Base-by-base conservation (phyloP, 768 basidiomycete species). In the Cubamyces sp. region DNA sequence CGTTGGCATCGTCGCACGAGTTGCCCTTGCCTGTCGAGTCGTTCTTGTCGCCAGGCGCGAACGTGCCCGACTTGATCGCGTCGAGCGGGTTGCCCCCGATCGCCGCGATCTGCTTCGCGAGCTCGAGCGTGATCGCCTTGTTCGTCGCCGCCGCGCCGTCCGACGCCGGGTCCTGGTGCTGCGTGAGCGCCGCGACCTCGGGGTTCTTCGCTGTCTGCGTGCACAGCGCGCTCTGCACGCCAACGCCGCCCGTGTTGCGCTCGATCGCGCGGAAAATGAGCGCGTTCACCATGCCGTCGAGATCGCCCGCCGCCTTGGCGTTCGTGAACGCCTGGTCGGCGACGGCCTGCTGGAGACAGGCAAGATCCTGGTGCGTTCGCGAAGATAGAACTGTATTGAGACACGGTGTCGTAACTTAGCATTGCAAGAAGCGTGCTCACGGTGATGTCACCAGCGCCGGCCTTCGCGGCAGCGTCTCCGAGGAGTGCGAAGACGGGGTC, bases 291-390 rank as follows among this genome's bases (percentile, higher is more conserved):
- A 80, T 78, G 28, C 84, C 85, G 25, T 80, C 73, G 46, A 87
- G 74, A 68, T 87, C 81, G 16, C 80, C 79, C 3, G 79, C 81
- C 14, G 84, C 82, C 71, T 89, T 89, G 45, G 87, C 87, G 70
- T 89, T 89, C 37, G 86, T 86, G 76, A 89, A 90, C 0, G 87
- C 87, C 69, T 84, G 85, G 67, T 88, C 86, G 48, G 86, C 86
- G 6, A 80, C 82, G 0, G 83, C 84, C 75, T 86, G 84, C 68
- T 88, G 87, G 19, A 89, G 77, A 70, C 87, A 88, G 56, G 81
- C 82, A 9, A 82, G 71, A 67, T 87, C 81, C 81, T 84, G 55
- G 7, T 34, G 5, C 14, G n/a, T 1, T 23, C 34, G 15, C 54
- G 14, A 61, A 52, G 41, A 23, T 43, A 34, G 7, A 6, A 18